Base-by-base conservation (phyloP, 495 filamentous ascomycete genomes). In the Aspergillus diversus region DNA sequence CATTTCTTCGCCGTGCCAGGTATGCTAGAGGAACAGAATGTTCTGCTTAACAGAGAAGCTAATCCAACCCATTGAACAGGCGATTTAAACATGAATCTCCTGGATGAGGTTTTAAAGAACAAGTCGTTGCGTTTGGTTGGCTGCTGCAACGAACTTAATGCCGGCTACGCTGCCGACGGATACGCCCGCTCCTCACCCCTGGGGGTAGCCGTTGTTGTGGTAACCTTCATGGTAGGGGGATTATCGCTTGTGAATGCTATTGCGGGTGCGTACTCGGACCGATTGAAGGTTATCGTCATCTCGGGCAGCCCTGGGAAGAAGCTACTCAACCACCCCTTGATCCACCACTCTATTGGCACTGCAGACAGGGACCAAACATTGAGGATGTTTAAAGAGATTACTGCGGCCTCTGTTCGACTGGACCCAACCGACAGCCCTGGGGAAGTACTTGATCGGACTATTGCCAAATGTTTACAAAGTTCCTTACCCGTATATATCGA, bases 131-230 rank as follows among this genome's bases (percentile, higher is more conserved):
- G 80, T 63, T 90, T 89, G 87, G 84, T 90, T 17, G 89, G 89
- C 57, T 90, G 86, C 71, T 84, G 82, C 59, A 91, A 91, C 66
- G 89, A 91, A 66, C 80, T 92, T 50, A 91, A 92, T 70, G 87
- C 88, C 16, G 87, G 86, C 31, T 92, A 91, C 65, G 89, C 89
- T 15, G 86, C 88, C n/a, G 89, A 92, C 73, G 89, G 89, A n/a
- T 91, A 91, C 69, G 87, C 89, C 34, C 77, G 89, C 49, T 75
- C 87, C 37, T 62, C 59, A 7, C 34, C 59, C 5, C 85, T 85
- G 58, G 86, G 87, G 32, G 83, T 91, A 37, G 77, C 79, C 13
- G 90, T 89, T 8, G 72, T 92, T 42, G 68, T 90, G 37, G 92
- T 89, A 47, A 90, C 89, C 0, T 91, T 89, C 59, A 88, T 88